Evolutionary conservation across 257 asterid genomes (phyloP).

Genomic region (Salvia miltiorrhiza): DNA sequence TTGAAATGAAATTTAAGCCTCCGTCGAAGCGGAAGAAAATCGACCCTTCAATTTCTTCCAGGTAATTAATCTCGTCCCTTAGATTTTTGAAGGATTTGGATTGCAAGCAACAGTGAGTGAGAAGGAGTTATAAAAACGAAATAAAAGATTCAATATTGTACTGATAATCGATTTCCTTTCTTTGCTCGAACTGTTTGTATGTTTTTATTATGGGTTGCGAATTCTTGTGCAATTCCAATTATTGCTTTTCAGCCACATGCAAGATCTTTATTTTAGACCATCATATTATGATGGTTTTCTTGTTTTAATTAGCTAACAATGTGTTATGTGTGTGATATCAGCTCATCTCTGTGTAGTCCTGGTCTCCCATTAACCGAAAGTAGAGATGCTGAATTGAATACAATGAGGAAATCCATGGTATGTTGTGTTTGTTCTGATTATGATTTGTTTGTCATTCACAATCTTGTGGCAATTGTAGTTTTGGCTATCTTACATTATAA

Average conservation of each 20-base stretch:
- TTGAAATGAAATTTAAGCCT: conserved; percentile 31
- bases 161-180: background rate
- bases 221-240: background rate
- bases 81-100: background rate
- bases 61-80: conserved; percentile 30
- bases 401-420: conserved; percentile 29
- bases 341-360: conserved; percentile 23
- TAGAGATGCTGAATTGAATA: conserved; percentile 23
- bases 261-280: background rate
- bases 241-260: background rate
- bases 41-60: conserved; percentile 23
- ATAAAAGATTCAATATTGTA: background rate
- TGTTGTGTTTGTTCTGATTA: background rate
- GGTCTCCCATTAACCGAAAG: conserved; percentile 16
- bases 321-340: background rate
- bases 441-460: background rate
- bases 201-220: background rate
- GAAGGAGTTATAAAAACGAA: background rate
- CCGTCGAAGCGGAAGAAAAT: conserved; percentile 52
- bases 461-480: background rate
- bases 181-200: background rate
- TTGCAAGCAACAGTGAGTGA: background rate
- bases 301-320: background rate
- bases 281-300: background rate
- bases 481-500: background rate